Evolutionary conservation across 2,329 filamentous ascomycete genomes (phyloP).

Genomic region (Ophiostoma ulmi): DNA sequence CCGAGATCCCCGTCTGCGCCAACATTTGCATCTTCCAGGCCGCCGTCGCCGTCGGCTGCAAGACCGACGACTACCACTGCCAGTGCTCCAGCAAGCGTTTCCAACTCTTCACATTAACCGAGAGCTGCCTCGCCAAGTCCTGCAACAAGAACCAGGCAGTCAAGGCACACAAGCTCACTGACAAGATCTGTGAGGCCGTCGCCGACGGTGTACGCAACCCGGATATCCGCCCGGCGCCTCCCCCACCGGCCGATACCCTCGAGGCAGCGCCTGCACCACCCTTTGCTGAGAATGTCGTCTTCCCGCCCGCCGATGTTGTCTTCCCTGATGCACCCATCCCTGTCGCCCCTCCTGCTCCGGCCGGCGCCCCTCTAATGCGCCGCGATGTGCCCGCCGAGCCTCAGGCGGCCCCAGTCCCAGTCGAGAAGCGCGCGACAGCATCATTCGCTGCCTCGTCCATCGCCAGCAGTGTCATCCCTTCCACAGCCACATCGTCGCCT

Average conservation of each 20-base stretch:
- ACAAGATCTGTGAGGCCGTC: slow-evolving; percentile 10
- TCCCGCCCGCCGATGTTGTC: not conserved
- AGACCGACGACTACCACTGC: slow-evolving; percentile 25
- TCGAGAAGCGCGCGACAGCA: not conserved
- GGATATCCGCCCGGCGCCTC: not conserved
- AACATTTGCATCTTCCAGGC: slow-evolving; percentile 25
- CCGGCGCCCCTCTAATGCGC: not conserved
- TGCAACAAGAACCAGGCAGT: slow-evolving; percentile 17
- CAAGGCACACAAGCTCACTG: not conserved
- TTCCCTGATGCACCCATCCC: not conserved
- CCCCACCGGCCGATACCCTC: not conserved
- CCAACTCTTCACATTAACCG: slow-evolving; percentile 22
- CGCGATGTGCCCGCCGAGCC: not conserved
- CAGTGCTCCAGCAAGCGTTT: slow-evolving; percentile 22
- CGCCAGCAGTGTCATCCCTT: not conserved
- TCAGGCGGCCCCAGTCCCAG: not conserved
- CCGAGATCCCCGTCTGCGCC: slow-evolving; percentile 31
- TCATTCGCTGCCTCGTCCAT: slow-evolving; percentile 17
- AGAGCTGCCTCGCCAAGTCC: slow-evolving; percentile 25
- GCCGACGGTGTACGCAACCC: slow-evolving; percentile 12
- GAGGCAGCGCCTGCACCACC: not conserved
- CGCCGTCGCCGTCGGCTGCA: slow-evolving; percentile 25
- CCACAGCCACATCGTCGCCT: slow-evolving; percentile 14
- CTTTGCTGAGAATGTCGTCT: not conserved
- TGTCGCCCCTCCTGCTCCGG: not conserved